phyloP scores from a whole-genome alignment of 345 rosid species.

The Cochlearia excelsa region DNA sequence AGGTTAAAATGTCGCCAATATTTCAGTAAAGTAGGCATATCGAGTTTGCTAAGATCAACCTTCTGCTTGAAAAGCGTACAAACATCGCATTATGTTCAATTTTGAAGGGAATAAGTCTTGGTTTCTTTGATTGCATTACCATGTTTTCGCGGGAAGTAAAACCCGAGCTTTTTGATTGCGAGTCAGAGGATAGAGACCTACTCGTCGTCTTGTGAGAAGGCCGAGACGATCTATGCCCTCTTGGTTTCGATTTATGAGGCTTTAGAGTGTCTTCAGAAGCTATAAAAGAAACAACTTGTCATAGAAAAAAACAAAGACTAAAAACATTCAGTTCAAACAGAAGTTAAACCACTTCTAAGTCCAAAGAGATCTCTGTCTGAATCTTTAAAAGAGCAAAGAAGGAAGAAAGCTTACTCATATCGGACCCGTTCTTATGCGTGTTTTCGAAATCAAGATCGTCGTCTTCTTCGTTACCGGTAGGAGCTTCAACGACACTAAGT shows the following conservation, averaged over 20 bases:
- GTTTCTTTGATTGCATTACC: conserved; percentile 35
- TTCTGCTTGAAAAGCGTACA: conserved; percentile 40
- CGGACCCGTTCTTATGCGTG: conserved; percentile 57
- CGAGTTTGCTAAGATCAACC: conserved; percentile 92
- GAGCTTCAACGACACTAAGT: conserved; percentile 90
- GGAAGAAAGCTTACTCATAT: conserved; percentile 60
- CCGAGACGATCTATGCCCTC: conserved; percentile 52
- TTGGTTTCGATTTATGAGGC: conserved; percentile 57
- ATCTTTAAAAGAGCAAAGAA: not conserved
- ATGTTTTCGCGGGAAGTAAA: conserved; percentile 56
- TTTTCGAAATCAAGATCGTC: conserved; percentile 68
- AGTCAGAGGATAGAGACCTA: conserved; percentile 64
- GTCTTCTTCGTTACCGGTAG: conserved; percentile 91
- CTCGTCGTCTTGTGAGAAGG: conserved; percentile 64
- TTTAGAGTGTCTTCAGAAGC: conserved; percentile 53
- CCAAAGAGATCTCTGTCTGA: not conserved
- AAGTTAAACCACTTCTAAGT: not conserved
- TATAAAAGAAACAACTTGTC: conserved; percentile 37
- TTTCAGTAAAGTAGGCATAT: conserved; percentile 83
- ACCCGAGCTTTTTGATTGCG: conserved; percentile 59
- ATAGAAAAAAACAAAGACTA: no score
- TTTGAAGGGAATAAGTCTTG: not conserved
- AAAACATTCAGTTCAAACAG: no score
- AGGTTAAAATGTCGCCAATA: conserved; percentile 93
- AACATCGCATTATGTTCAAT: not conserved